phyloP scores from a whole-genome alignment of 148 eudicot genomes.

The Silene uniflora region DNA sequence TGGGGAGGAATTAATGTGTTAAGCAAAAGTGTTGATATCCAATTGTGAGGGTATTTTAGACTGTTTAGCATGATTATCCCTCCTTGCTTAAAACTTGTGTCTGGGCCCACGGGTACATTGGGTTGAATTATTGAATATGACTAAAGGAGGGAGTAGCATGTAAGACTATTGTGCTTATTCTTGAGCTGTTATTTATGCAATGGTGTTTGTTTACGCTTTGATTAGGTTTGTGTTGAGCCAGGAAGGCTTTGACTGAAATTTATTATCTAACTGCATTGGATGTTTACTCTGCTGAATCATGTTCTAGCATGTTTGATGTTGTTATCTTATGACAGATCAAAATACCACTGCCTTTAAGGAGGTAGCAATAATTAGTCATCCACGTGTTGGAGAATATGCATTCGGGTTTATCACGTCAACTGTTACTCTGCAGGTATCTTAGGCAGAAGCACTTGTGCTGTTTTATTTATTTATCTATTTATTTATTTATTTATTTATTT shows the following conservation, averaged over 20 bases:
- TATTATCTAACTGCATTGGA: not conserved
- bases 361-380: conserved; percentile 90
- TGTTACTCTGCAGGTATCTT: conserved; percentile 63
- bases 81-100: too few relatives aligned
- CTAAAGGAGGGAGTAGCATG: not conserved
- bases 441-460: conserved; percentile 4
- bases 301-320: not conserved
- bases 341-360: conserved; percentile 93
- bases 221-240: not conserved
- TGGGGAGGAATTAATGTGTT: too few relatives aligned
- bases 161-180: not conserved
- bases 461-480: too few relatives aligned
- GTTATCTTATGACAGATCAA: conserved; percentile 47
- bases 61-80: too few relatives aligned
- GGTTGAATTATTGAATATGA: too few relatives aligned
- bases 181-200: not conserved
- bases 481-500: too few relatives aligned
- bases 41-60: too few relatives aligned
- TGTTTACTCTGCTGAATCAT: not conserved
- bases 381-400: conserved; percentile 93
- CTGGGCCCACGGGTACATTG: too few relatives aligned
- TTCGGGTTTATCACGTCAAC: conserved; percentile 81
- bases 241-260: not conserved
- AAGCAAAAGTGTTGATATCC: too few relatives aligned
- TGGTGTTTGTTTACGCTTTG: not conserved